Conservation (phyloP, 2,329 filamentous ascomycete genomes). For the Fusarium sp. region DNA sequence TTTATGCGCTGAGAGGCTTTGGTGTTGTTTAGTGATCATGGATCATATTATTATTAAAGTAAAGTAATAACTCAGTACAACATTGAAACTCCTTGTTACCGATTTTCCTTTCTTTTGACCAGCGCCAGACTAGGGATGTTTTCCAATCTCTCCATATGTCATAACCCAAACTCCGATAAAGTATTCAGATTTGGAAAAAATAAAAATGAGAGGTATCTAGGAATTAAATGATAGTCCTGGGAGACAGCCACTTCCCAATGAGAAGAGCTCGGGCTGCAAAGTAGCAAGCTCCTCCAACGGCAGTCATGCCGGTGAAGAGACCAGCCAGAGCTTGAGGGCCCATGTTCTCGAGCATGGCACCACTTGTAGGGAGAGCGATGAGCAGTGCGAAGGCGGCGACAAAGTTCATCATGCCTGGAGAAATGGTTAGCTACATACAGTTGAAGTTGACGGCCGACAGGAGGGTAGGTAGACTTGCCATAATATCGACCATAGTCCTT, state of each 20-base stretch:
- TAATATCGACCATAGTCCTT: slow-evolving; percentile 58
- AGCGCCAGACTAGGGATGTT: not conserved
- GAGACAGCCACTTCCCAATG: slow-evolving; percentile 37
- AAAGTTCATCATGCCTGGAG: slow-evolving; percentile 56
- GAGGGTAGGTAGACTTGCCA: slow-evolving; percentile 19
- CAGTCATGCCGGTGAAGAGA: slow-evolving; percentile 55
- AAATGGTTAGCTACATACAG: not conserved
- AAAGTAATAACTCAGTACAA: not conserved
- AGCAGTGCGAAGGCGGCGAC: slow-evolving; percentile 57
- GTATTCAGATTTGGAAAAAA: not conserved
- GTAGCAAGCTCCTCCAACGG: slow-evolving; percentile 48
- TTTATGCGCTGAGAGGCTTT: too few species aligned
- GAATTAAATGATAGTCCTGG: slow-evolving; percentile 27
- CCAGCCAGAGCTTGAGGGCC: slow-evolving; percentile 56
- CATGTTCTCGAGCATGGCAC: slow-evolving; percentile 55
- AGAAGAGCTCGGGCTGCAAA: slow-evolving; percentile 43
- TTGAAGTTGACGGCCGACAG: not conserved
- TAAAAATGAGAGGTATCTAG: not conserved
- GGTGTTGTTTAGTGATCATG: not conserved
- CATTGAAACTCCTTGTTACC: not conserved
- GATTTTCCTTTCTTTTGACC: not conserved
- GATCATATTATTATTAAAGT: not conserved
- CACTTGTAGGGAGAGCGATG: slow-evolving; percentile 56
- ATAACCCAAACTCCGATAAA: not conserved
- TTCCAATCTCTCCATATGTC: not conserved